Evolutionary conservation across 75 land plant species (phyloP), one percentile per base, ranked within the genome.

Genomic region (Pinus taeda): DNA sequence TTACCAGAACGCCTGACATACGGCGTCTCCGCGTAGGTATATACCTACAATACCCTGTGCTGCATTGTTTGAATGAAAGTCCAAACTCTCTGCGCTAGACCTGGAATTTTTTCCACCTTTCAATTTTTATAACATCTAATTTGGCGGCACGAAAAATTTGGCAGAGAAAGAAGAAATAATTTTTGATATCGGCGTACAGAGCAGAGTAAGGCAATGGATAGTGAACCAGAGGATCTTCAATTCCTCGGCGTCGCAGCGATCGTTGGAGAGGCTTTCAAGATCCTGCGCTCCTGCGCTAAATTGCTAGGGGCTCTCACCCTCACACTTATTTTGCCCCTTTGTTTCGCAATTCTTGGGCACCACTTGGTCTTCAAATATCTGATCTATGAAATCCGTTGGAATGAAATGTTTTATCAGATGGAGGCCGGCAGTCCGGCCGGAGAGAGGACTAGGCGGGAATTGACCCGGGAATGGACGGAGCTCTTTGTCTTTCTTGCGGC

Each of bases 221-320:
- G 77, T 69, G 95, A 93, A 9, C 86, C 82, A 55, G 95, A 88
- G 65, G 90, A 93, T 72, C 82, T 92, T 76, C 89, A 84, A 36
- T 81, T 75, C 67, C 73, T 93, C 12, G 84, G 88, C 29, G 21
- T 88, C 57, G 63, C 75, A 8, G 94, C 87, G 29, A 81, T 93
- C 26, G 76, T 76, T 78, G 65, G 29, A 2, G 92, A 93, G 71
- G 63, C 92, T 13, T 62, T n/a, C 83, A 85, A 83, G 71, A 65
- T 93, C 73, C 20, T 89, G 18, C 57, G 37, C 24, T 63, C 81
- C n/a, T 57, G 83, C 26, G 26, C 79, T 8, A 80, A 62, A 45
- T 78, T 93, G 64, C 82, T 91, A 77, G 29, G 73, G 59, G 67
- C 78, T 49, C 73, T 93, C 64, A 80, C 91, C 20, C 39, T 83